Evolutionary conservation across 495 filamentous ascomycete genomes (phyloP), one percentile per base, ranked within the genome.

Genomic region (Neurospora sp.): DNA sequence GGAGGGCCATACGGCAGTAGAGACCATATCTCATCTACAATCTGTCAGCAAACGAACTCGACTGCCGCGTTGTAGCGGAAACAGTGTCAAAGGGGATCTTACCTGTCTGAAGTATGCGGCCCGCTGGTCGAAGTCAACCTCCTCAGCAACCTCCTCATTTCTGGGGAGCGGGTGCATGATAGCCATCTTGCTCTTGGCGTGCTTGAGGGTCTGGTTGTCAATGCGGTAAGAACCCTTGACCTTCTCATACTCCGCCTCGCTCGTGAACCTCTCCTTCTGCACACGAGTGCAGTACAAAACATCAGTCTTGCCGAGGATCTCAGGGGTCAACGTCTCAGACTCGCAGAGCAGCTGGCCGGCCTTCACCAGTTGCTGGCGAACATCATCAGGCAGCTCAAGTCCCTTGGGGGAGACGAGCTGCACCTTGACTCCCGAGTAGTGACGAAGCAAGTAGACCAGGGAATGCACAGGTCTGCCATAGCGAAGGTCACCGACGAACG

Each of bases 51-150:
- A 84, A 81, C 75, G 73, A 73, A 54, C 54, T 42, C 7, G 69
- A 18, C 38, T 73, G 40, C 37, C 23, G 69, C 23, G 16, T 16
- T 23, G 74, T 48, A 2, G 75, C 72, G 69, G 39, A 69, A 12
- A 37, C 38, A 20, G 31, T 35, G 27, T 66, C 11, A 70, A 70
- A 48, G 8, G 37, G 54, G 73, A 78, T 88, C 91, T 86, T 84
- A 97, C 96, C 91, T 99, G 96, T 92, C 96, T 90, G 83, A 98
- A 98, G 86, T 99, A 99, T 72, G 96, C 96, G 41, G 96, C 95
- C 79, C 96, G 86, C 82, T 95, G 93, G 86, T 99, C 96, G 84
- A 94, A 96, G 82, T 99, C 96, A 35, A 99, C 93, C 85, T 99
- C 96, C 85, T 97, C 94, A 12, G 89, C 87, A 75, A 99, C 91